Evolutionary conservation across 345 rosid genomes (phyloP).

Genomic region (Eucalyptus brandiana): DNA sequence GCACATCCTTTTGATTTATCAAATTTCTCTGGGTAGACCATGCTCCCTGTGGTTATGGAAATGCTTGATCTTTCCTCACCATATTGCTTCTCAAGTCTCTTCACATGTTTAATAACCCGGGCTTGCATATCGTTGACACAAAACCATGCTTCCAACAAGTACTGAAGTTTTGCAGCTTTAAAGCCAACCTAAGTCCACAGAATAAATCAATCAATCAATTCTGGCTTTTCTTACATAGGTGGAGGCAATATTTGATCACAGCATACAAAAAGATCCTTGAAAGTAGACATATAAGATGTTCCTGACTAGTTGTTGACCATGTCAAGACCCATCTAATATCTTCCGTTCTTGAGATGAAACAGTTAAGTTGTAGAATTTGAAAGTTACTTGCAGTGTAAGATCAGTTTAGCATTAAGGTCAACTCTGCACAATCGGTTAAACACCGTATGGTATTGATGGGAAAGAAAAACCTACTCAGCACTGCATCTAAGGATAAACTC

Average conservation of each 20-base stretch:
- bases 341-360: background rate
- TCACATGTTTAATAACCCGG: background rate
- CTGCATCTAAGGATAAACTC: background rate
- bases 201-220: background rate
- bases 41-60: background rate
- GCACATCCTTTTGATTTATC: background rate
- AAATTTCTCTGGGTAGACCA: background rate
- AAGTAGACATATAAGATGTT: background rate
- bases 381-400: background rate
- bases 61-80: background rate
- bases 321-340: background rate
- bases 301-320: background rate
- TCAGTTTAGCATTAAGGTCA: background rate
- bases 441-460: background rate
- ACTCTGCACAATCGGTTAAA: background rate
- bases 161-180: constrained; percentile 2
- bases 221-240: background rate
- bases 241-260: background rate
- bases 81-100: background rate
- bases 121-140: constrained; percentile 1
- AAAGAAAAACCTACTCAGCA: background rate
- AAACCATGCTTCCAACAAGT: background rate
- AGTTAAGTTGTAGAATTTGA: background rate
- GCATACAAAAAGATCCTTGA: background rate
- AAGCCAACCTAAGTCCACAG: background rate